Evolutionary conservation across 371 early-diverging fungal genomes (phyloP).

Genomic region (Dichotomocladium elegans): DNA sequence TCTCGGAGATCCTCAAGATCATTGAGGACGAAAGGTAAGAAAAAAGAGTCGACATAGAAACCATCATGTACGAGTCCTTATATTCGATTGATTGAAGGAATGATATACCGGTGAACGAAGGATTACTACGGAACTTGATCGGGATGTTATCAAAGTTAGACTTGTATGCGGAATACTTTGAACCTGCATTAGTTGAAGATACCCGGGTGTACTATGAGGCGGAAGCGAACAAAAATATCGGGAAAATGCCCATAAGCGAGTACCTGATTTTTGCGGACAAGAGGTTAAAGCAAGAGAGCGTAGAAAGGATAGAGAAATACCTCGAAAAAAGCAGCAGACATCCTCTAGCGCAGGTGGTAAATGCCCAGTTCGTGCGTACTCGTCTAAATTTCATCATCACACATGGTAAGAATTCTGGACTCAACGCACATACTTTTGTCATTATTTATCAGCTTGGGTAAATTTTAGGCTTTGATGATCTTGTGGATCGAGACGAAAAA

Average conservation of each 20-base stretch:
- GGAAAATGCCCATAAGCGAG: slow-evolving; percentile 42
- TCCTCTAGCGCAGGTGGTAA: slow-evolving; percentile 55
- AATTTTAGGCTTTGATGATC: slow-evolving; percentile 60
- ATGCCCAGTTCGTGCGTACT: slow-evolving; percentile 57
- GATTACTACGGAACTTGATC: slow-evolving; percentile 61
- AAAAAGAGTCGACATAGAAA: no score
- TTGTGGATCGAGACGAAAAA: slow-evolving; percentile 57
- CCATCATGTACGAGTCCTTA: no score
- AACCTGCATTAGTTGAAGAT: slow-evolving; percentile 56
- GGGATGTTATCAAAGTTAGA: slow-evolving; percentile 75
- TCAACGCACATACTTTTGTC: neutral
- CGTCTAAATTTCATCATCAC: slow-evolving; percentile 58
- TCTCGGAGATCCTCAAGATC: slow-evolving; percentile 25
- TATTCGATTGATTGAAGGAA: slow-evolving; percentile 36
- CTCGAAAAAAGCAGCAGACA: slow-evolving; percentile 67
- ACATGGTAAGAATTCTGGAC: slow-evolving; percentile 39
- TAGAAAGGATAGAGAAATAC: slow-evolving; percentile 60
- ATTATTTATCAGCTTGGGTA: neutral
- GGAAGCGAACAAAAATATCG: slow-evolving; percentile 57
- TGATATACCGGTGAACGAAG: slow-evolving; percentile 51
- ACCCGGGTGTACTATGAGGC: slow-evolving; percentile 65
- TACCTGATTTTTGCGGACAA: slow-evolving; percentile 62
- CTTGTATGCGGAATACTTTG: slow-evolving; percentile 67
- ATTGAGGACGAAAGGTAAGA: slow-evolving; percentile 53
- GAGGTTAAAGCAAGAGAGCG: slow-evolving; percentile 63